These are phyloP conservation scores for Globisporangium canariense DNA, from an alignment of 352 stramenopile genomes.

Conservation along the genomic window DNA sequence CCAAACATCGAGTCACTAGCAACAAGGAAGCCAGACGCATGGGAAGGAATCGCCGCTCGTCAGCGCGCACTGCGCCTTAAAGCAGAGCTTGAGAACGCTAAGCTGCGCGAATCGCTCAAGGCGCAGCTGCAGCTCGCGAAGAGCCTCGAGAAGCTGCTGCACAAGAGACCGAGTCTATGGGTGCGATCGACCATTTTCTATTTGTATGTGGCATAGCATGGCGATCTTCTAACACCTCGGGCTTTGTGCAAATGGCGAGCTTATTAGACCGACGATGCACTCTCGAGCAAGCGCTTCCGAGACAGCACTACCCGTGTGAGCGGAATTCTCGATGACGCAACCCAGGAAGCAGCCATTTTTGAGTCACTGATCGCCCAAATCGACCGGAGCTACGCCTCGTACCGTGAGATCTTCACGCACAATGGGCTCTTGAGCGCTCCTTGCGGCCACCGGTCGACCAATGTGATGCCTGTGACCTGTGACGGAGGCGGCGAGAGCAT, in stretches of 20 bases:
- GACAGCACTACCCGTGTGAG: not conserved
- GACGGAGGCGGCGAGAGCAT: slow-evolving; percentile 4
- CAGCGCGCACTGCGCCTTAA: slow-evolving; percentile 13
- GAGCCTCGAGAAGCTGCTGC: slow-evolving; percentile 11
- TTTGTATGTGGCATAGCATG: not conserved
- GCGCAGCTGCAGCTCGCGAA: slow-evolving; percentile 12
- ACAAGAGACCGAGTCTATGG: slow-evolving; percentile 15
- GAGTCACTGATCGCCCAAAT: slow-evolving; percentile 4
- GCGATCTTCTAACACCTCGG: not conserved
- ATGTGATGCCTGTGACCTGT: not conserved
- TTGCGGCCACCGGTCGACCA: not conserved
- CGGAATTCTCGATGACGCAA: not conserved
- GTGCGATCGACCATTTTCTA: not conserved
- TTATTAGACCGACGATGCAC: slow-evolving; percentile 8
- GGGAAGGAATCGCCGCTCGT: slow-evolving; percentile 16
- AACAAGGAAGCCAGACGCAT: not conserved
- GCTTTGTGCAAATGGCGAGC: not conserved
- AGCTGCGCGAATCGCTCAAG: slow-evolving; percentile 15
- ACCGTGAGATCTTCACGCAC: not conserved
- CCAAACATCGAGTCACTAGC: not conserved
- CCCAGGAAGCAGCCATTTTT: slow-evolving; percentile 3
- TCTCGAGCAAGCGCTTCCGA: slow-evolving; percentile 1
- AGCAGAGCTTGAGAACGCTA: slow-evolving; percentile 19
- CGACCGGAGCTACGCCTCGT: slow-evolving; percentile 8
- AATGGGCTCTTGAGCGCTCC: not conserved